Base-by-base conservation (phyloP, 2,329 filamentous ascomycete genomes). In the Ilyonectria sp. region DNA sequence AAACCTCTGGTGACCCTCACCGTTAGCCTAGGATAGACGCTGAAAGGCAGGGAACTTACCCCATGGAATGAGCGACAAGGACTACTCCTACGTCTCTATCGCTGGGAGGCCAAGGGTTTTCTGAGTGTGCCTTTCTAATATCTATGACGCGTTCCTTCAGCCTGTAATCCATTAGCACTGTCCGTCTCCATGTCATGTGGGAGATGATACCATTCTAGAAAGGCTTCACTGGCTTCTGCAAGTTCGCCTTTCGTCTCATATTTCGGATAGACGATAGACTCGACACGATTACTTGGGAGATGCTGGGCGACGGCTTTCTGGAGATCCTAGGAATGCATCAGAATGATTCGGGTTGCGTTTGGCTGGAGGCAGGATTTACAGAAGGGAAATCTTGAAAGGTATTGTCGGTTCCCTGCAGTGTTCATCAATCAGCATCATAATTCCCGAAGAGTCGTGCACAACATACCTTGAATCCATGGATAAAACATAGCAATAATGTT, bases 31-130 rank as follows among this genome's bases (percentile, higher is more conserved):
- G 5, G 13, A 33, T 0, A 35, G 17, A 6, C 3, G 4, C 5
- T 8, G 3, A 26, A 11, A 2, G 2, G 10, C 3, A 10, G n/a
- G 21, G 1, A 11, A 69, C 82, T 70, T 74, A 86, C 86, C 92
- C 92, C 91, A 91, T 97, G 3, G 92, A 95, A 79, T 97, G 94
- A 1, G 94, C 94, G 29, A 96, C 85, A 1, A 97, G 85, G 44
- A 97, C 85, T 3, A 94, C 92, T 65, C 91, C 91, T 9, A 97
- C 93, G 1, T 91, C 91, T n/a, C 92, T 91, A 72, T 97, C 92
- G 52, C 93, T 87, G 1, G 93, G 94, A 1, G 94, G 94, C 76
- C 92, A 94, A 10, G 93, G 91, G 1, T 90, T 93, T 26, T 87
- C 85, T 68, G 91, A 89, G 35, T 88, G 88, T 65, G 90, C 88